Percentiles rank a stretch among this genome's conserved stretches.
Evolutionary conservation across 2,329 filamentous ascomycete species (phyloP).

Genomic region (Alternaria ethzedia): DNA sequence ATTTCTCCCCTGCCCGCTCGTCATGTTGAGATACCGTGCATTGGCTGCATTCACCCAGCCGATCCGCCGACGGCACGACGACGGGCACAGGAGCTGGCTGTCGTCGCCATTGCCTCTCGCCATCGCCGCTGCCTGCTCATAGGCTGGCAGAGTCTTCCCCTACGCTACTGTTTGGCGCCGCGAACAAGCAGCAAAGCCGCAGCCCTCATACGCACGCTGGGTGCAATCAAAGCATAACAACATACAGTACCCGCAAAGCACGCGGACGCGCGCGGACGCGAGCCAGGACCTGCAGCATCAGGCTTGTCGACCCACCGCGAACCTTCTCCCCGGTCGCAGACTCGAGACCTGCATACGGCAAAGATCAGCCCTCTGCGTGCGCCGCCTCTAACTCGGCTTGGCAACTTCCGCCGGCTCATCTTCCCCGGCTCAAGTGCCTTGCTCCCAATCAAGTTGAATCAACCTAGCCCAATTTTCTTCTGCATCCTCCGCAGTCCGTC

Average conservation of each 20-base stretch:
- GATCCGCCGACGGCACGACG: background rate
- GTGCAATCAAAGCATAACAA: constrained; percentile 2
- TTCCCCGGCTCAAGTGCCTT: constrained; percentile 30
- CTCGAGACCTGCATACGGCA: constrained; percentile 21
- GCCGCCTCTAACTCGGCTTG: constrained; percentile 4
- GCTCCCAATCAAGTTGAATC: constrained; percentile 23
- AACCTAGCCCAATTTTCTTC: constrained; percentile 10
- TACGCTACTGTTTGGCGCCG: background rate
- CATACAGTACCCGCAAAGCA: constrained; percentile 28
- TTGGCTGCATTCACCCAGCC: constrained; percentile 17
- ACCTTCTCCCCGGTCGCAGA: constrained; percentile 17
- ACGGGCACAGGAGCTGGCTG: background rate
- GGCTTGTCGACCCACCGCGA: constrained; percentile 23
- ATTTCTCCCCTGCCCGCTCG: constrained; percentile 14
- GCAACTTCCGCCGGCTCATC: constrained; percentile 23
- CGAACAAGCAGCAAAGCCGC: background rate
- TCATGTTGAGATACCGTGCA: constrained; percentile 12
- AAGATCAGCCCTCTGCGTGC: constrained; percentile 16
- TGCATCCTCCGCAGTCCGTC: constrained; percentile 5
- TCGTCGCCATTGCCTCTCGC: background rate
- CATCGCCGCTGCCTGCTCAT: background rate
- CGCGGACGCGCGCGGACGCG: constrained; percentile 27
- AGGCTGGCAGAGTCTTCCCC: background rate
- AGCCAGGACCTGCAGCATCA: constrained; percentile 25
- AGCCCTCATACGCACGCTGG: constrained; percentile 5